Evolutionary conservation across 495 filamentous ascomycete species (phyloP).

Genomic region (Talaromyces liani): DNA sequence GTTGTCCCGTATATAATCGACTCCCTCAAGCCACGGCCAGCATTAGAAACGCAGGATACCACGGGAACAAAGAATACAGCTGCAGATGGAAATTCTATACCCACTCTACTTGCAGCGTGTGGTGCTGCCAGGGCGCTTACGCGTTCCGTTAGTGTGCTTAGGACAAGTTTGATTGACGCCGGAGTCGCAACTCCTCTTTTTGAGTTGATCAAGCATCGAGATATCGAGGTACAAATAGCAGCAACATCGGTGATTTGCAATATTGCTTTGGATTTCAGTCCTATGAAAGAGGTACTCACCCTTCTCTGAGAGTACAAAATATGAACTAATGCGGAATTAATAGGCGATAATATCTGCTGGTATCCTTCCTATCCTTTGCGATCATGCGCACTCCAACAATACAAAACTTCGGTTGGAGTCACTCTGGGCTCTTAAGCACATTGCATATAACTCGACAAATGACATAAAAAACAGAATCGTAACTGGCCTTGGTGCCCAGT

Average conservation of each 20-base stretch:
- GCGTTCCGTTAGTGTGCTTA: slow-evolving; percentile 71
- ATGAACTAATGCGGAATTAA: slow-evolving; percentile 15
- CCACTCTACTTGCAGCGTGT: slow-evolving; percentile 81
- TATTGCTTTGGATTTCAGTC: slow-evolving; percentile 75
- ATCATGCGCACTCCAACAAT: slow-evolving; percentile 73
- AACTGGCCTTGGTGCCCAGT: slow-evolving; percentile 66
- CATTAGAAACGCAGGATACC: slow-evolving; percentile 20
- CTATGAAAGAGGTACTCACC: slow-evolving; percentile 67
- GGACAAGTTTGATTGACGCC: slow-evolving; percentile 82
- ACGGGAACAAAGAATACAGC: slow-evolving; percentile 31
- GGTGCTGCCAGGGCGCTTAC: slow-evolving; percentile 68
- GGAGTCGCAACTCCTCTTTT: slow-evolving; percentile 76
- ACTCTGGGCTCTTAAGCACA: slow-evolving; percentile 88
- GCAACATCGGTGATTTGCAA: slow-evolving; percentile 80
- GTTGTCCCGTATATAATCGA: slow-evolving; percentile 75
- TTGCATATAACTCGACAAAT: slow-evolving; percentile 59
- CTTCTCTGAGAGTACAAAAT: not conserved
- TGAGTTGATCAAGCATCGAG: slow-evolving; percentile 62
- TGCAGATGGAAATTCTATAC: slow-evolving; percentile 40
- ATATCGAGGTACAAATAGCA: slow-evolving; percentile 76
- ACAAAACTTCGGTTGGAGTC: slow-evolving; percentile 68
- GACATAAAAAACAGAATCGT: slow-evolving; percentile 68
- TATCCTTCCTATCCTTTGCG: slow-evolving; percentile 69
- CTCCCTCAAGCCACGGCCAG: slow-evolving; percentile 58
- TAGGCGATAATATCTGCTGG: slow-evolving; percentile 69